Percentiles rank a stretch among this genome's conserved stretches.
Conservation (phyloP, 495 filamentous ascomycete species). For the Aspergillus funiculosus region DNA sequence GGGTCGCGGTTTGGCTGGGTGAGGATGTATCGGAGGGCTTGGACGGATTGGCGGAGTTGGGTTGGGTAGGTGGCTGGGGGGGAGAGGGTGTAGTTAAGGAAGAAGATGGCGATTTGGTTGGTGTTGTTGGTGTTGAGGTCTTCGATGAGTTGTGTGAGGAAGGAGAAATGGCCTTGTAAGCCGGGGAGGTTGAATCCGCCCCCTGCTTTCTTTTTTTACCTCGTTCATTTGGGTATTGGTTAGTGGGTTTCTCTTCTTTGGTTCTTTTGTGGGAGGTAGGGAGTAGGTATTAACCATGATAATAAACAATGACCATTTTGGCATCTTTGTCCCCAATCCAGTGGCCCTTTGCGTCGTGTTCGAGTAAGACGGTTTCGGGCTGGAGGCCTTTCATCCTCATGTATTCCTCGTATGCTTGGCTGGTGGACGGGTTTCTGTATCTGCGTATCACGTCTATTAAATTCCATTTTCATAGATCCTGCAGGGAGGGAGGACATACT, state of each 20-base stretch:
- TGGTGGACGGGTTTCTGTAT: constrained; percentile 33
- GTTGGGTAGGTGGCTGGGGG: constrained; percentile 50
- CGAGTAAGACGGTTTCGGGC: constrained; percentile 44
- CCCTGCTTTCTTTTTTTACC: constrained; percentile 27
- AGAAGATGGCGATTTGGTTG: constrained; percentile 45
- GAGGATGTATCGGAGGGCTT: constrained; percentile 50
- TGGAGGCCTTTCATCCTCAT: constrained; percentile 42
- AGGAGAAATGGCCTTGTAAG: constrained; percentile 39
- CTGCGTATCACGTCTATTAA: constrained; percentile 16
- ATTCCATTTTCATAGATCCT: no score
- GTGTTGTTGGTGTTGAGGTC: constrained; percentile 38
- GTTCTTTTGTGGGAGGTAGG: background rate
- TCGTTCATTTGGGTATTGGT: background rate
- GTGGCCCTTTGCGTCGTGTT: constrained; percentile 47
- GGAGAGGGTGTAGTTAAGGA: constrained; percentile 52
- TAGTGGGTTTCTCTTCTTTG: background rate
- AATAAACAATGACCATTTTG: constrained; percentile 53
- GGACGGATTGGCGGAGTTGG: constrained; percentile 52
- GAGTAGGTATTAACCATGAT: constrained; percentile 44
- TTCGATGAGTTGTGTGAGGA: constrained; percentile 40
- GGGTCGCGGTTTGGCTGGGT: constrained; percentile 33
- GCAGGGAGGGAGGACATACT: constrained; percentile 28
- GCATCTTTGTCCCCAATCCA: constrained; percentile 56
- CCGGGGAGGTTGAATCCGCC: constrained; percentile 53
- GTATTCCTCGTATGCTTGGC: constrained; percentile 39